Conservation (phyloP, 2,329 filamentous ascomycete species). For the Trichoderma breve region DNA sequence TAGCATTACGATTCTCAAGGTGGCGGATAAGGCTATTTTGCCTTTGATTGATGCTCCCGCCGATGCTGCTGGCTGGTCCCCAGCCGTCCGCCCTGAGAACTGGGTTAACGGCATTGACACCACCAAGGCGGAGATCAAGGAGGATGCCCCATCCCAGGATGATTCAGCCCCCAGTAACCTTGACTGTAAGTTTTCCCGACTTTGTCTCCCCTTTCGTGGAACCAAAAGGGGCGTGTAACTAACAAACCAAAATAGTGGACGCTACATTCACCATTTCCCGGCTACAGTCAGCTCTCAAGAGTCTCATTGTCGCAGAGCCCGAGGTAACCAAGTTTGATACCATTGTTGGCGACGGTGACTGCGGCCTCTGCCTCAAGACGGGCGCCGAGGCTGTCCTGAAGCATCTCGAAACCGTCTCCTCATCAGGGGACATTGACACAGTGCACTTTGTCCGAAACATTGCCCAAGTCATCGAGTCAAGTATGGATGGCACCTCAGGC, state of each 20-base stretch:
- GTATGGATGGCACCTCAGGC: slow-evolving; percentile 72
- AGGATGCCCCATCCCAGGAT: not conserved
- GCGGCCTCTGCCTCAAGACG: slow-evolving; percentile 26
- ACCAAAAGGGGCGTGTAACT: not conserved
- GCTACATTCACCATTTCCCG: slow-evolving; percentile 1
- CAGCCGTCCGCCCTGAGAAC: slow-evolving; percentile 19
- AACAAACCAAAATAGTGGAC: slow-evolving; percentile 18
- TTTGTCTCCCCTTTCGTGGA: not conserved
- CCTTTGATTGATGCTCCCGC: slow-evolving; percentile 66
- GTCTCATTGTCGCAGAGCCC: slow-evolving; percentile 38
- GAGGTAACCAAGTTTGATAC: slow-evolving; percentile 30
- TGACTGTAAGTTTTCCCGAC: slow-evolving; percentile 7
- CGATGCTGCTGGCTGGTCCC: slow-evolving; percentile 65
- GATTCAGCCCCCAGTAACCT: slow-evolving; percentile 21
- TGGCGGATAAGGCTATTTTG: slow-evolving; percentile 53
- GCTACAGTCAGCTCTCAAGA: slow-evolving; percentile 18
- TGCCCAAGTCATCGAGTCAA: slow-evolving; percentile 62
- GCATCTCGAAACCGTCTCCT: slow-evolving; percentile 45
- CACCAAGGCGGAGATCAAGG: slow-evolving; percentile 8
- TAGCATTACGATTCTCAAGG: slow-evolving; percentile 53
- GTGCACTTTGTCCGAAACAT: slow-evolving; percentile 20
- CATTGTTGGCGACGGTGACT: slow-evolving; percentile 34
- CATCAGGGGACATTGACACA: slow-evolving; percentile 35
- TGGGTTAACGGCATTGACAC: slow-evolving; percentile 21
- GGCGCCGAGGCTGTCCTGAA: slow-evolving; percentile 56